phyloP scores from a whole-genome alignment of 1,284 basidiomycete species.

The Laetiporus sulphureus region DNA sequence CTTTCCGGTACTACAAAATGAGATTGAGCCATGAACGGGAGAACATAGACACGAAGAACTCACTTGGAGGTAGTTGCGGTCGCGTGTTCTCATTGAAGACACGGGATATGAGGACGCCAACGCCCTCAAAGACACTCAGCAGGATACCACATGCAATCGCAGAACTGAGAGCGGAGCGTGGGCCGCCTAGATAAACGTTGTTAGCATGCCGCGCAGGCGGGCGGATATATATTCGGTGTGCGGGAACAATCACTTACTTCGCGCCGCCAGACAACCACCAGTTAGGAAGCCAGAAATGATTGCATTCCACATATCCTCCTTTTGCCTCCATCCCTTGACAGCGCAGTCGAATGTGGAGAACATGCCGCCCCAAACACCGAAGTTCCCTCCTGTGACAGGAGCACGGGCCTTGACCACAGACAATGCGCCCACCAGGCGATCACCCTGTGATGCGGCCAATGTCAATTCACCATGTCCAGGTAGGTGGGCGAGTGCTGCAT shows the following conservation, averaged over 20 bases:
- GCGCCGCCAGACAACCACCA: conserved; percentile 90
- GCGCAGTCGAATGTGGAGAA: conserved; percentile 98
- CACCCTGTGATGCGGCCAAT: conserved; percentile 53
- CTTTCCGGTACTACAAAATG: no score
- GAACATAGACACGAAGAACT: no score
- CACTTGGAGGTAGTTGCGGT: conserved; percentile 55
- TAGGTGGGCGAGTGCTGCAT: conserved; percentile 26
- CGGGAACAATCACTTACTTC: conserved; percentile 64
- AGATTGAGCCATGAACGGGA: no score
- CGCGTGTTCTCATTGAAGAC: conserved; percentile 80
- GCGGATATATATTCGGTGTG: no score
- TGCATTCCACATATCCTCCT: conserved; percentile 99
- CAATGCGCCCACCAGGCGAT: conserved; percentile 88
- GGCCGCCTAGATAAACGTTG: conserved; percentile 61
- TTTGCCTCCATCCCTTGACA: conserved; percentile 95
- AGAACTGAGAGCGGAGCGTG: conserved; percentile 82
- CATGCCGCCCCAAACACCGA: conserved; percentile 97
- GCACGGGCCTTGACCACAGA: conserved; percentile 98
- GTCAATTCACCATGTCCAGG: neutral
- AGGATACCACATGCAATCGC: conserved; percentile 96
- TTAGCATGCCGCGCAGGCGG: neutral
- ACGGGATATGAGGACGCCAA: conserved; percentile 81
- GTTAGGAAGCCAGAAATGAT: conserved; percentile 98
- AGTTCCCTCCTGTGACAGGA: conserved; percentile 96
- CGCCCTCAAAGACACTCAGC: conserved; percentile 94